phyloP scores from a whole-genome alignment of 208 protist species.

The Leishmania aethiopica region DNA sequence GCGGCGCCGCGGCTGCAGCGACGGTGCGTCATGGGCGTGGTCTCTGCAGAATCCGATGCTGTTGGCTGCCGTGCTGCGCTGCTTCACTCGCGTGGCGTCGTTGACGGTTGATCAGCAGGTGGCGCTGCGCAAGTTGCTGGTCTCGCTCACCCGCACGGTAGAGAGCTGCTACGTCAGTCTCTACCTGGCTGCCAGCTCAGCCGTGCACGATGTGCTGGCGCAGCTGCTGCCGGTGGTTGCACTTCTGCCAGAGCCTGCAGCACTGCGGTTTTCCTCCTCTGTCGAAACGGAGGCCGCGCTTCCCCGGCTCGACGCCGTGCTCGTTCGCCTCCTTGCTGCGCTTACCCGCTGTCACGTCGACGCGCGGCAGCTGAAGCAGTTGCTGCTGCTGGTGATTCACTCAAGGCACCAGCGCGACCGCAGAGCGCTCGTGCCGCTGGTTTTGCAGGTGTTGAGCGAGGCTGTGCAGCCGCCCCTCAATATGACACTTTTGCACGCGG shows the following conservation, averaged over 20 bases:
- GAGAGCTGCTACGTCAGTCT: slow-evolving; percentile 38
- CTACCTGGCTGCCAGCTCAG: slow-evolving; percentile 60
- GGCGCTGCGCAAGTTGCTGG: slow-evolving; percentile 18
- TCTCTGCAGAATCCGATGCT: slow-evolving; percentile 61
- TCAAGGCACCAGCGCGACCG: slow-evolving; percentile 39
- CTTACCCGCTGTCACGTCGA: slow-evolving; percentile 62
- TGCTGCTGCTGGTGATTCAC: slow-evolving; percentile 66
- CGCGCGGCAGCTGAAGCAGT: slow-evolving; percentile 80
- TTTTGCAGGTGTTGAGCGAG: slow-evolving; percentile 63
- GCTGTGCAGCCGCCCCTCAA: slow-evolving; percentile 20
- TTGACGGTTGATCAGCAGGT: slow-evolving; percentile 17
- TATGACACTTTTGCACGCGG: background rate
- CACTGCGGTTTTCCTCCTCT: background rate
- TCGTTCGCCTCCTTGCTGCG: slow-evolving; percentile 45
- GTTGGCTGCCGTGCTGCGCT: slow-evolving; percentile 39
- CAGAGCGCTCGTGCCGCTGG: slow-evolving; percentile 37
- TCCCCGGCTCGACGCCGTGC: slow-evolving; percentile 35
- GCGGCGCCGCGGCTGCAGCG: too few species aligned
- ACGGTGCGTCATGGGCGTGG: slow-evolving; percentile 11
- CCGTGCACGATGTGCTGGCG: slow-evolving; percentile 51
- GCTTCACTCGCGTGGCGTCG: slow-evolving; percentile 14
- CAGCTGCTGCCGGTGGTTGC: slow-evolving; percentile 50
- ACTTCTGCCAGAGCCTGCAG: slow-evolving; percentile 6
- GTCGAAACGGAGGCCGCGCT: background rate
- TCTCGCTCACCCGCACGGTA: slow-evolving; percentile 29